These are phyloP conservation scores for Pseudocercospora eumusae DNA, from an alignment of 2,329 filamentous ascomycete species.

Conservation along the genomic window DNA sequence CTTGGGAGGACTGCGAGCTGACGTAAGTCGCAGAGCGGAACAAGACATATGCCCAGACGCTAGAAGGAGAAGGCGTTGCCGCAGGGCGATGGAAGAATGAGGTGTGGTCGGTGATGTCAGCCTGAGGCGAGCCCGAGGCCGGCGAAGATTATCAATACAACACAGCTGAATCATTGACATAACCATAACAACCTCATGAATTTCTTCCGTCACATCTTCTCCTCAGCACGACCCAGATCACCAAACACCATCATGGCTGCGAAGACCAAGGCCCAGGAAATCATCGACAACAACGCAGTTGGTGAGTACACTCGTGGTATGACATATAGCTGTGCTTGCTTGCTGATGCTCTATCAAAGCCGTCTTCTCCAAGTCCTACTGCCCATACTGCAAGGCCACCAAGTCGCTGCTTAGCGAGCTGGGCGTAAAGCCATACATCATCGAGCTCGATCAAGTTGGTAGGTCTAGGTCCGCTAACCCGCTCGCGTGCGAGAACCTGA, in stretches of 20 bases:
- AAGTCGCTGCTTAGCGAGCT: conserved; percentile 72
- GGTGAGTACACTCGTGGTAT: conserved; percentile 48
- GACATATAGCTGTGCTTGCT: background rate
- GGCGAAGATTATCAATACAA: background rate
- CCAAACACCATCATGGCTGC: conserved; percentile 77
- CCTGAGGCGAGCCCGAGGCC: background rate
- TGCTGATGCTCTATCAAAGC: conserved; percentile 52
- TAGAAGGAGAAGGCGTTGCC: conserved; percentile 8
- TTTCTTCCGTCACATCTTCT: conserved; percentile 74
- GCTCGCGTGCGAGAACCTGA: background rate
- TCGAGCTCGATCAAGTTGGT: conserved; percentile 87
- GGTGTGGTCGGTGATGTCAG: background rate
- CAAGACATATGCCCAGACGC: conserved; percentile 5
- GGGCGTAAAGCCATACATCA: conserved; percentile 69
- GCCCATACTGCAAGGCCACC: conserved; percentile 82
- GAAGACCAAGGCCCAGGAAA: conserved; percentile 76
- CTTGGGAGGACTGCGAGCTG: conserved; percentile 6
- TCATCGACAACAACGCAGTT: conserved; percentile 88
- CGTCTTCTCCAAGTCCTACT: conserved; percentile 96
- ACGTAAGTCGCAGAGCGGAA: conserved; percentile 1
- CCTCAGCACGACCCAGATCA: conserved; percentile 50
- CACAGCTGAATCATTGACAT: background rate
- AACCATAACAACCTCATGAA: conserved; percentile 50
- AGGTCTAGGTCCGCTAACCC: conserved; percentile 43
- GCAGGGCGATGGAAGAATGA: background rate